A percentile compares a stretch with the other conserved stretches of the same genome.
Conservation (phyloP, 306 rosid genomes). For the Cicer arietinum region DNA sequence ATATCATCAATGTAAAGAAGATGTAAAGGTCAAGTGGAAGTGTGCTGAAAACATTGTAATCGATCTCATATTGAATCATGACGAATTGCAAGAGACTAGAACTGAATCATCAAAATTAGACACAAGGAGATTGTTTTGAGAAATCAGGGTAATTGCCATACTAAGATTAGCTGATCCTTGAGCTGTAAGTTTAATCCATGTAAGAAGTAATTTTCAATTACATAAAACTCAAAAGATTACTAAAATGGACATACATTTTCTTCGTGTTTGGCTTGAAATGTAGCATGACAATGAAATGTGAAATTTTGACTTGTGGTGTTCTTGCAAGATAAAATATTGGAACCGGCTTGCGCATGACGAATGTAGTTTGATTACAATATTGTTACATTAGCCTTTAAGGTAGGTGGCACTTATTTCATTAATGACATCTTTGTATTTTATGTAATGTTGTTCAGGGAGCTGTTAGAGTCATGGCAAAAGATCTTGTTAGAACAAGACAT, state of each 20-base stretch:
- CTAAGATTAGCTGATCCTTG: neutral
- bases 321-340: conserved; percentile 9
- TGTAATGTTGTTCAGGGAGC: conserved; percentile 78
- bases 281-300: conserved; percentile 33
- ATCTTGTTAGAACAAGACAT: conserved; percentile 95
- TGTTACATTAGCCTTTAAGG: conserved; percentile 25
- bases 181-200: neutral
- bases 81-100: neutral
- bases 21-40: neutral
- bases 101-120: neutral
- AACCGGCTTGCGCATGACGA: neutral
- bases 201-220: neutral
- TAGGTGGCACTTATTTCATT: conserved; percentile 30
- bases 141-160: neutral
- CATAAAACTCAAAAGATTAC: too few species aligned
- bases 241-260: too few species aligned
- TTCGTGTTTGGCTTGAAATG: conserved; percentile 14
- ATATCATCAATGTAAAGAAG: neutral
- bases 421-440: conserved; percentile 40
- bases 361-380: conserved; percentile 23
- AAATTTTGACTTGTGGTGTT: conserved; percentile 13
- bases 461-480: conserved; percentile 98
- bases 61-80: neutral
- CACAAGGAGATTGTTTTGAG: neutral
- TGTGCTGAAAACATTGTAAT: neutral